A percentile compares a stretch with the other conserved stretches of the same genome.
Conservation (phyloP, 1,284 basidiomycete species). For the Microbotryum silenes-acaulis region DNA sequence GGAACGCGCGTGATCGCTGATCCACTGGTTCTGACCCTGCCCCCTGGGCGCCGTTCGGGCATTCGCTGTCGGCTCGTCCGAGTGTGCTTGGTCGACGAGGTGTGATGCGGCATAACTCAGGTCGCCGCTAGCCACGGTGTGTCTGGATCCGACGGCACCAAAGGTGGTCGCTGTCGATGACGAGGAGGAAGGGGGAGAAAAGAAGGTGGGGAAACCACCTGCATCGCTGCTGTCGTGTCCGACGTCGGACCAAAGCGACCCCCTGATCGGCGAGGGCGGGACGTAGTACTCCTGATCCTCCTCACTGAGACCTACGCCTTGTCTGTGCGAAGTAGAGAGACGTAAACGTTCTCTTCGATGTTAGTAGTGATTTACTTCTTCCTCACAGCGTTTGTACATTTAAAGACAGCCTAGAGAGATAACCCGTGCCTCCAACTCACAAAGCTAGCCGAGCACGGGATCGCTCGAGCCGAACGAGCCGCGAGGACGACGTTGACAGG, state of each 20-base stretch:
- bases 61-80: not conserved
- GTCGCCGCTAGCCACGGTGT: not conserved
- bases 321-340: conserved; percentile 7
- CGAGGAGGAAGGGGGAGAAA: no score
- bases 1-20: not conserved
- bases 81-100: not conserved
- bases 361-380: not conserved
- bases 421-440: not conserved
- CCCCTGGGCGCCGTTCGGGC: not conserved
- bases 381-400: not conserved
- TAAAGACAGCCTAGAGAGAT: not conserved
- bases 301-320: conserved; percentile 26
- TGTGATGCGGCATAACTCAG: not conserved
- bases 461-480: conserved; percentile 25
- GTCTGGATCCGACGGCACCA: not conserved
- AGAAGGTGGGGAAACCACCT: not conserved
- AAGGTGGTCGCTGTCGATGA: not conserved
- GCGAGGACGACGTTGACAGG: conserved; percentile 15
- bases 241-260: conserved; percentile 19
- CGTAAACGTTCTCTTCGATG: not conserved
- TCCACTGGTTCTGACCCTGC: not conserved
- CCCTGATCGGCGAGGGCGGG: conserved; percentile 19
- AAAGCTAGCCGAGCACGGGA: conserved; percentile 23
- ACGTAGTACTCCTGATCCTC: conserved; percentile 30
- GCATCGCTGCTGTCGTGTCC: conserved; percentile 12